A percentile compares a stretch with the other conserved stretches of the same genome.
phyloP scores from a whole-genome alignment of 179 eudicot genomes.

The Silene coronaria region DNA sequence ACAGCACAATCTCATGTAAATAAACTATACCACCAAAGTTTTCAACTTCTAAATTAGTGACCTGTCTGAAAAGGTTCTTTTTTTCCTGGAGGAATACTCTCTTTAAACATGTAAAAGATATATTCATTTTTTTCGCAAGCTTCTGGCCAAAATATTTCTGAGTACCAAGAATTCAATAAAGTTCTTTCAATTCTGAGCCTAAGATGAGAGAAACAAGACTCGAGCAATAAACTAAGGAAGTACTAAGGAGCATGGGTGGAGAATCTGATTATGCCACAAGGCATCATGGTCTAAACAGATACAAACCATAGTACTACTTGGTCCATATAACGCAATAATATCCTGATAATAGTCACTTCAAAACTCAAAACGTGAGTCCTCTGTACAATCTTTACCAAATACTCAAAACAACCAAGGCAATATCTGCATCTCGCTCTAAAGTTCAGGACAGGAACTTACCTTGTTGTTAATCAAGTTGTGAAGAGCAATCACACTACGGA shows the following conservation, averaged over 20 bases:
- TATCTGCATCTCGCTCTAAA: background rate
- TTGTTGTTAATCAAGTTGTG: constrained; percentile 97
- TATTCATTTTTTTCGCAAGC: no score
- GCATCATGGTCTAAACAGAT: background rate
- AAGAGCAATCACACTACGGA: constrained; percentile 90
- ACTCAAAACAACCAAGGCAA: background rate
- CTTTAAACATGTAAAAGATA: no score
- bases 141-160: no score
- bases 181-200: background rate
- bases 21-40: background rate
- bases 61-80: background rate
- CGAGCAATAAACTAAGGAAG: background rate
- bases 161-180: no score
- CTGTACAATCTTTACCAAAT: background rate
- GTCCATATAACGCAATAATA: background rate
- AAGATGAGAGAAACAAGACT: background rate
- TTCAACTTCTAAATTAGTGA: background rate
- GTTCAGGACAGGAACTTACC: constrained; percentile 34
- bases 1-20: background rate
- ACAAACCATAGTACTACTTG: background rate
- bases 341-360: no score
- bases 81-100: no score
- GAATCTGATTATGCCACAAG: background rate
- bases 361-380: no score
- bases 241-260: background rate